Conservation (phyloP, 2,329 filamentous ascomycete species). For the Cladosporium sp. region DNA sequence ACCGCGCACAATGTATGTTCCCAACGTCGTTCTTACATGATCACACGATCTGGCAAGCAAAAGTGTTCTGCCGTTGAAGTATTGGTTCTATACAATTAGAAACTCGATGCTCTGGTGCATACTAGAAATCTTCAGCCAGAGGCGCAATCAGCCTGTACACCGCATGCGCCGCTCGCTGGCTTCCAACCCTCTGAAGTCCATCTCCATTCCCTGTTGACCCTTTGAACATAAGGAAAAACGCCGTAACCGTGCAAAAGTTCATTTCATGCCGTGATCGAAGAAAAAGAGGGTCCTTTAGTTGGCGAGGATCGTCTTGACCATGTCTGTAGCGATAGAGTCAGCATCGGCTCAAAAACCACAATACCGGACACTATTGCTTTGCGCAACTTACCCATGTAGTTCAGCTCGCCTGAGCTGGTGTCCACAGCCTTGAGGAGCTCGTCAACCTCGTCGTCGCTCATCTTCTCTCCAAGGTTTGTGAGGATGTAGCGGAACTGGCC, state of each 20-base stretch:
- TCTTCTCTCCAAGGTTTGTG: constrained; percentile 98
- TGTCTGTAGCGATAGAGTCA: constrained; percentile 22
- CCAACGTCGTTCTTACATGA: neutral
- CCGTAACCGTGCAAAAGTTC: constrained; percentile 9
- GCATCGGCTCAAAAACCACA: neutral
- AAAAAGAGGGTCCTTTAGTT: constrained; percentile 25
- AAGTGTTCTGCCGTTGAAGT: neutral
- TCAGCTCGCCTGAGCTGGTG: constrained; percentile 91
- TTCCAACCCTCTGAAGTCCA: neutral
- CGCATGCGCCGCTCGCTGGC: constrained; percentile 2
- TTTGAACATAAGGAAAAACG: neutral
- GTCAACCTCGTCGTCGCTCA: constrained; percentile 97
- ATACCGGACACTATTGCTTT: neutral
- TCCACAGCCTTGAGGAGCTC: constrained; percentile 98
- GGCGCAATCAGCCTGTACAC: neutral
- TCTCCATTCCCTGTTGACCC: neutral
- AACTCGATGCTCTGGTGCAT: constrained; percentile 5
- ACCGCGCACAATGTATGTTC: too few relatives aligned
- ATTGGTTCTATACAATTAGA: neutral
- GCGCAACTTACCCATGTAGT: constrained; percentile 75
- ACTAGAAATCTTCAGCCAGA: neutral
- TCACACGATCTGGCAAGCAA: neutral
- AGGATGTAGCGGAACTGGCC: constrained; percentile 96
- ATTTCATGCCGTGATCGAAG: constrained; percentile 3
- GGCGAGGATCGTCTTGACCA: constrained; percentile 39